Evolutionary conservation across 2,329 filamentous ascomycete genomes (phyloP).

Genomic region (Nemania sp.): DNA sequence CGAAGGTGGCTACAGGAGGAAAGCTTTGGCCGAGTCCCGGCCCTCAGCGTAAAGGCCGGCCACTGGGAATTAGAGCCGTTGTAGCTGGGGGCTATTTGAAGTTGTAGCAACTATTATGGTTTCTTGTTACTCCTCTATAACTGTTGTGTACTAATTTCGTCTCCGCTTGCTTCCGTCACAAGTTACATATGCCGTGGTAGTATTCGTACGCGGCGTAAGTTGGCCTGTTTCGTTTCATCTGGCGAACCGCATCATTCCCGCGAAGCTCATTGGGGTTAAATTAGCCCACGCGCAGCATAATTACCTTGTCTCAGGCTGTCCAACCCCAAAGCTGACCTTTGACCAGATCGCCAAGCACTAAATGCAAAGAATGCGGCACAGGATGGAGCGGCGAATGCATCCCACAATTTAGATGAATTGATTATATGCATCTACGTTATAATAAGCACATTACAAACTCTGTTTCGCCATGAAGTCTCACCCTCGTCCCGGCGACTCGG

Average conservation of each 20-base stretch:
- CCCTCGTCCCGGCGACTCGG: conserved; percentile 20
- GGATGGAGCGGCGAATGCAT: conserved; percentile 7
- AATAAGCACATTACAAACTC: neutral
- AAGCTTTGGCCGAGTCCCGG: neutral
- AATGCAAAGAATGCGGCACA: conserved; percentile 14
- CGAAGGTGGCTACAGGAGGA: neutral
- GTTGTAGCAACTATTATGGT: conserved; percentile 14
- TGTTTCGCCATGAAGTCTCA: conserved; percentile 5
- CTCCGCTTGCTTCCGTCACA: neutral
- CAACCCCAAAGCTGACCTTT: conserved; percentile 8
- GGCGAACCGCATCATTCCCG: neutral
- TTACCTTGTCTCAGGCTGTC: conserved; percentile 6
- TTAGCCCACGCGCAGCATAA: neutral
- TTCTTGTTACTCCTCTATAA: neutral
- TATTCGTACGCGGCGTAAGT: neutral
- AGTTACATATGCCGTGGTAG: neutral
- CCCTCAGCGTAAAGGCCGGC: neutral
- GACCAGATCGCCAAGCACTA: conserved; percentile 4
- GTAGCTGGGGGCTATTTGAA: conserved; percentile 14
- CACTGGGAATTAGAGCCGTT: conserved; percentile 24
- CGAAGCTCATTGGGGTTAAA: neutral
- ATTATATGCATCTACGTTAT: neutral
- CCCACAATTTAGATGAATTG: conserved; percentile 1
- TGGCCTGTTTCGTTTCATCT: conserved; percentile 2
- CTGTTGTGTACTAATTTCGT: neutral